A percentile compares a stretch with the other conserved stretches of the same genome.
Conservation (phyloP, 2,329 filamentous ascomycete species). For the Phaeosphaeriaceae sp. region DNA sequence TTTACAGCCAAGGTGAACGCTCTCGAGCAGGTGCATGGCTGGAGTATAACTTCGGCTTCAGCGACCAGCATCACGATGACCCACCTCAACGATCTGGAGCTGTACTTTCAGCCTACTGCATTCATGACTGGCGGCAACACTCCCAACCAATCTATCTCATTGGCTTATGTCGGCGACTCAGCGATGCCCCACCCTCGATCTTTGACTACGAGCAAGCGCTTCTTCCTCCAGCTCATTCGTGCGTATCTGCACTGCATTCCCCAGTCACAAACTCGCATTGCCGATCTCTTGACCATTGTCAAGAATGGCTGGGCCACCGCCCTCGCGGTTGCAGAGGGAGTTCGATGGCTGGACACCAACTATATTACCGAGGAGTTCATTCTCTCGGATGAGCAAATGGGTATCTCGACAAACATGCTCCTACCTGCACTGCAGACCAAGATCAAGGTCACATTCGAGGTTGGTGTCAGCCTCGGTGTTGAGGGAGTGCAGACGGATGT, state of each 20-base stretch:
- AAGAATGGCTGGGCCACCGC: conserved; percentile 72
- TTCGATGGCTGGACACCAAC: conserved; percentile 67
- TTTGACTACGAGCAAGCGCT: conserved; percentile 71
- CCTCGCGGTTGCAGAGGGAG: conserved; percentile 63
- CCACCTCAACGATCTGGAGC: conserved; percentile 74
- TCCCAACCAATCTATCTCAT: conserved; percentile 62
- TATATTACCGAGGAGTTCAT: conserved; percentile 71
- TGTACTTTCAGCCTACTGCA: conserved; percentile 72
- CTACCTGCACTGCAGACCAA: conserved; percentile 72
- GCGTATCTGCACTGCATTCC: conserved; percentile 69
- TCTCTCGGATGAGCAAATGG: conserved; percentile 70
- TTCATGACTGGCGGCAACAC: conserved; percentile 60
- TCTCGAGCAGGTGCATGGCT: conserved; percentile 72
- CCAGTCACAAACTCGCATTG: conserved; percentile 64
- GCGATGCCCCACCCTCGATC: conserved; percentile 62
- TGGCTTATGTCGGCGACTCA: conserved; percentile 72
- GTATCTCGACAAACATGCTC: conserved; percentile 67
- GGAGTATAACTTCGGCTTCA: conserved; percentile 72
- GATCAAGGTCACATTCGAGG: conserved; percentile 66
- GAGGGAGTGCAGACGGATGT: conserved; percentile 62
- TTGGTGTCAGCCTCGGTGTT: conserved; percentile 56
- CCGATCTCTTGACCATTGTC: conserved; percentile 66
- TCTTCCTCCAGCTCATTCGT: conserved; percentile 76
- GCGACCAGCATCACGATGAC: conserved; percentile 71
- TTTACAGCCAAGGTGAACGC: conserved; percentile 66